Conservation (phyloP, 805 yeast genomes). For the Ogataea pilisensis region DNA sequence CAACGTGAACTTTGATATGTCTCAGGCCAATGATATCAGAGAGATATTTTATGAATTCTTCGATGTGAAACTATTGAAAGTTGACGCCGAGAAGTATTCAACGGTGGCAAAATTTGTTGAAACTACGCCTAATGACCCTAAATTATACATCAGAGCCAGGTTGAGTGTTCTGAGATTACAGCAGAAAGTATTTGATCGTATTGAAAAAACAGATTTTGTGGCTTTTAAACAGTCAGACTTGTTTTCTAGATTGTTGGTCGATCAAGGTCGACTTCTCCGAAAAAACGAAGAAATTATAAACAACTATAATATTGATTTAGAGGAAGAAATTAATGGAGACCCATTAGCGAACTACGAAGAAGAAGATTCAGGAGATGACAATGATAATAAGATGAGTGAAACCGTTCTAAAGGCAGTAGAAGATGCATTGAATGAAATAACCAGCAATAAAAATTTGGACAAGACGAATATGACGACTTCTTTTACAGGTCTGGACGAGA, state of each 20-base stretch:
- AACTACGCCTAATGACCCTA: slow-evolving; percentile 19
- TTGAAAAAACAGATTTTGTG: slow-evolving; percentile 52
- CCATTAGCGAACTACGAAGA: slow-evolving; percentile 31
- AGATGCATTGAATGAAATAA: slow-evolving; percentile 60
- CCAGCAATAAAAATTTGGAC: slow-evolving; percentile 27
- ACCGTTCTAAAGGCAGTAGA: slow-evolving; percentile 58
- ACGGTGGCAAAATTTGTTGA: slow-evolving; percentile 37
- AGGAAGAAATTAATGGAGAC: slow-evolving; percentile 28
- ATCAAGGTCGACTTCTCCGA: slow-evolving; percentile 3
- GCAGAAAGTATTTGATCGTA: slow-evolving; percentile 41
- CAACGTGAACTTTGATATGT: slow-evolving; percentile 23
- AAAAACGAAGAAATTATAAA: background rate
- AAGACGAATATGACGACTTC: slow-evolving; percentile 1
- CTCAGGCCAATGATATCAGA: slow-evolving; percentile 50
- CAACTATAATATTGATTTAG: slow-evolving; percentile 4
- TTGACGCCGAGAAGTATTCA: slow-evolving; percentile 25
- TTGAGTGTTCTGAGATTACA: slow-evolving; percentile 59
- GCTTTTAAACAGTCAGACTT: slow-evolving; percentile 57
- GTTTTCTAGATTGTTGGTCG: slow-evolving; percentile 49
- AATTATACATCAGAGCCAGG: slow-evolving; percentile 50
- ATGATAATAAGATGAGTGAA: slow-evolving; percentile 35
- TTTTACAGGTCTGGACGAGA: slow-evolving; percentile 10
- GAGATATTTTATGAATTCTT: slow-evolving; percentile 46
- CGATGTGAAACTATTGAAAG: slow-evolving; percentile 25
- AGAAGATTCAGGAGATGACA: slow-evolving; percentile 31